phyloP scores from a whole-genome alignment of 2,329 filamentous ascomycete genomes.

The Colletotrichum karsti region DNA sequence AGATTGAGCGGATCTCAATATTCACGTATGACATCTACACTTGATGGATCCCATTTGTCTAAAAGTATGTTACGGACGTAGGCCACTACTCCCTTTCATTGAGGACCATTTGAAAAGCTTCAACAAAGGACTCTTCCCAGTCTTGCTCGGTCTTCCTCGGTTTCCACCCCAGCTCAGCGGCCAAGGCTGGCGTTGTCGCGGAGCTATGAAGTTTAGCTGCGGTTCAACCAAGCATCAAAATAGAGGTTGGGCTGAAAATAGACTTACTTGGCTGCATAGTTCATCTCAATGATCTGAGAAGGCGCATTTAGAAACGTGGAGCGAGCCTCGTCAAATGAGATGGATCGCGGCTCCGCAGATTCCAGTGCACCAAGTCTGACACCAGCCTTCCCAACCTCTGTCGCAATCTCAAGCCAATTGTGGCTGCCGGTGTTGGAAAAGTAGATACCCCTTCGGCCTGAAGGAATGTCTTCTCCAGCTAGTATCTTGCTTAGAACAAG shows the following conservation, averaged over 20 bases:
- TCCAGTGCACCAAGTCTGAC: constrained; percentile 40
- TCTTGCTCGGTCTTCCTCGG: constrained; percentile 38
- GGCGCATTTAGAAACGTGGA: not conserved
- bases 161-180: constrained; percentile 40
- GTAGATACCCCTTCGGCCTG: constrained; percentile 47
- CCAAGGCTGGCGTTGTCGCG: constrained; percentile 34
- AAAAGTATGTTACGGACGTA: too few species aligned
- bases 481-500: constrained; percentile 44
- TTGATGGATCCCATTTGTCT: too few species aligned
- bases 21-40: not conserved
- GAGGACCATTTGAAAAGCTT: constrained; percentile 22
- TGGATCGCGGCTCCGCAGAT: constrained; percentile 11
- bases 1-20: not conserved
- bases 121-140: constrained; percentile 33
- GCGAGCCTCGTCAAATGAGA: constrained; percentile 10
- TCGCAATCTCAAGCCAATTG: constrained; percentile 47
- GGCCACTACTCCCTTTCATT: not conserved
- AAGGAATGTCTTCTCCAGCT: constrained; percentile 39
- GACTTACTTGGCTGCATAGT: constrained; percentile 12
- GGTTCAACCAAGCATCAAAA: too few species aligned
- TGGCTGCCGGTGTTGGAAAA: constrained; percentile 50
- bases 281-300: constrained; percentile 12
- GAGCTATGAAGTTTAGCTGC: not conserved
- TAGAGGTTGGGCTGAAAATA: too few species aligned
- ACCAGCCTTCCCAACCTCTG: constrained; percentile 43